Base-by-base conservation (phyloP, 2,329 filamentous ascomycete genomes). In the Epichloe gansuensis region DNA sequence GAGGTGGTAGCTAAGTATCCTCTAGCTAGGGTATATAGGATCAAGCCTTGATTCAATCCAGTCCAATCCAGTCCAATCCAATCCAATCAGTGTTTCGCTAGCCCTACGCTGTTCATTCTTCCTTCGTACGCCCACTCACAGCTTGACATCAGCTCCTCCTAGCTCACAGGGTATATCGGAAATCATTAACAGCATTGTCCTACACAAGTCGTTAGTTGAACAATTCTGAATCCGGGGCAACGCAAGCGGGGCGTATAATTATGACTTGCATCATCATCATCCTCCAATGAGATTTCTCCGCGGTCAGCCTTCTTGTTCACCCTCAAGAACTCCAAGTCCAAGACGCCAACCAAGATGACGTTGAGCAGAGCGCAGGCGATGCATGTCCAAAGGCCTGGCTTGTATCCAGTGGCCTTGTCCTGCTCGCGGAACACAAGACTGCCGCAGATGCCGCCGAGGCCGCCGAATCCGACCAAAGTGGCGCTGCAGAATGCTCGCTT, bases 401-500 rank as follows among this genome's bases (percentile, higher is more conserved):
- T 70, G 63, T 82, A 82, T 3, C 65, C 65, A 1, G 76, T 75
- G 8, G 64, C 60, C 55, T 61, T 61, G 60, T 82, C 80, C 65
- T 81, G 62, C 51, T 68, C 61, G 58, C 82, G 75, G 68, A 91
- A 93, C 11, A 91, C 82, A 52, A 88, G 71, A 58, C 78, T 80
- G 27, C 86, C 86, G 1, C 80, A 78, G 56, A 93, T 93, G 36
- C 88, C 87, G 39, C 88, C 88, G 27, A 94, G 72, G 2, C 85
- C 87, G 7, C 87, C 87, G 48, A 86, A 80, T 1, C 84, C 85
- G 3, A 93, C 84, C 2, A 91, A 75, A 0, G 82, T 84, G 2
- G 87, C 85, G 54, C 81, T 86, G 64, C 81, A 84, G 58, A 93
- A 83, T 1, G 87, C 87, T 47, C 89, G 80, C 71, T 91, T 94